Evolutionary conservation across 768 basidiomycete genomes (phyloP).

Genomic region (Serendipita sp.): DNA sequence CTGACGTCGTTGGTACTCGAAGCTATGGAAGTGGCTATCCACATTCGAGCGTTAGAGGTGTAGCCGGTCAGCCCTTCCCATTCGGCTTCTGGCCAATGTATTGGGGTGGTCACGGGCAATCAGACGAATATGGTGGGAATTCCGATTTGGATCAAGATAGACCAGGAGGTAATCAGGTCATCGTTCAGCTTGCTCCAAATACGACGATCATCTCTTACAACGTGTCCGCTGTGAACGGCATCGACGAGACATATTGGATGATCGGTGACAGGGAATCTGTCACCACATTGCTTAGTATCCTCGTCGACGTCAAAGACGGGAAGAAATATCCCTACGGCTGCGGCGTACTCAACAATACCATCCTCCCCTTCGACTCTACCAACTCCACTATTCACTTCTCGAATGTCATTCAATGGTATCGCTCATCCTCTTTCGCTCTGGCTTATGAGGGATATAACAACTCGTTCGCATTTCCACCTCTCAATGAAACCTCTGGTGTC

Average conservation of each 20-base stretch:
- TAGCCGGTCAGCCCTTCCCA: neutral
- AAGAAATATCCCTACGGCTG: neutral
- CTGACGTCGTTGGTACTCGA: neutral
- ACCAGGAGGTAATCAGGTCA: neutral
- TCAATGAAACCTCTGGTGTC: neutral
- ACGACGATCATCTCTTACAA: neutral
- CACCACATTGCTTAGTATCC: neutral
- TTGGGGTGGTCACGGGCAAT: neutral
- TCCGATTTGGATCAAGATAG: neutral
- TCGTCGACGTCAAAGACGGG: neutral
- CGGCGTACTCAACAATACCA: neutral
- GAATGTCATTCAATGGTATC: neutral
- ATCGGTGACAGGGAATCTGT: neutral
- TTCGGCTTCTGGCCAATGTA: constrained; percentile 5
- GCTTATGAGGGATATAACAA: neutral
- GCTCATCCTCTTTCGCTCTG: neutral
- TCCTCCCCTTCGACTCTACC: neutral
- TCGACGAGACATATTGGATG: neutral
- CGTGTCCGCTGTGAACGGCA: neutral
- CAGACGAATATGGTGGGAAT: neutral
- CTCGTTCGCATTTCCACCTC: neutral
- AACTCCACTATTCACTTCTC: neutral
- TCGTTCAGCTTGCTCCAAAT: neutral
- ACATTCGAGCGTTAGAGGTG: neutral
- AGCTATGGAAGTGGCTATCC: constrained; percentile 4